A percentile compares a stretch with the other conserved stretches of the same genome.
Conservation (phyloP, 208 protist genomes). For the Trypanosoma rangeli region DNA sequence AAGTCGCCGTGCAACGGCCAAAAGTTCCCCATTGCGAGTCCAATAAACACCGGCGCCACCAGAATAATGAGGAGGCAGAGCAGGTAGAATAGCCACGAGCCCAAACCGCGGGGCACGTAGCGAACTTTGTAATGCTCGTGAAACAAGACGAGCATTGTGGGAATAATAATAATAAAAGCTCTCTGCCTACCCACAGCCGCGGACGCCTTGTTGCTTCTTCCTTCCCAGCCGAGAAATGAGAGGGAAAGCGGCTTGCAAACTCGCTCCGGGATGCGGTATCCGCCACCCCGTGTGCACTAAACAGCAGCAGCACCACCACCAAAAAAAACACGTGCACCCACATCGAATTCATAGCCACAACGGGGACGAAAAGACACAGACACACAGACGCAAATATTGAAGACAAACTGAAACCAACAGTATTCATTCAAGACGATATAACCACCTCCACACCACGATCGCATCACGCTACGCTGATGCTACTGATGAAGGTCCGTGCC, state of each 20-base stretch:
- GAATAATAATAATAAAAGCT: constrained; percentile 4
- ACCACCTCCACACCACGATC: neutral
- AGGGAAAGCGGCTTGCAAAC: neutral
- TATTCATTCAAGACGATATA: neutral
- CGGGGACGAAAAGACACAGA: neutral
- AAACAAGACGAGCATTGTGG: constrained; percentile 39
- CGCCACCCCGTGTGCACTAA: neutral
- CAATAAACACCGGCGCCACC: constrained; percentile 59
- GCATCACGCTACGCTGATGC: constrained; percentile 6
- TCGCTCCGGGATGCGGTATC: neutral
- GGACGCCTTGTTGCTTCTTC: neutral
- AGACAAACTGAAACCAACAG: constrained; percentile 6
- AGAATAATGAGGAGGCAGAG: constrained; percentile 60
- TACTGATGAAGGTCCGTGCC: constrained; percentile 34
- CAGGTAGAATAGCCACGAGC: constrained; percentile 60
- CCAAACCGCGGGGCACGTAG: constrained; percentile 57
- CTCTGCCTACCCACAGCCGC: neutral
- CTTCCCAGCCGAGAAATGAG: neutral
- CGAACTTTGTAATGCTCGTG: constrained; percentile 75
- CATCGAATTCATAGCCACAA: too few relatives aligned
- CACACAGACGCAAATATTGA: neutral
- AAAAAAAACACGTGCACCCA: neutral
- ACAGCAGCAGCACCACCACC: neutral
- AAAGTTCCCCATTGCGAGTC: constrained; percentile 72
- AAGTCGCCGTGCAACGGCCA: constrained; percentile 65